phyloP scores from a whole-genome alignment of 805 yeast genomes.

The Pichia pseudocactophila region DNA sequence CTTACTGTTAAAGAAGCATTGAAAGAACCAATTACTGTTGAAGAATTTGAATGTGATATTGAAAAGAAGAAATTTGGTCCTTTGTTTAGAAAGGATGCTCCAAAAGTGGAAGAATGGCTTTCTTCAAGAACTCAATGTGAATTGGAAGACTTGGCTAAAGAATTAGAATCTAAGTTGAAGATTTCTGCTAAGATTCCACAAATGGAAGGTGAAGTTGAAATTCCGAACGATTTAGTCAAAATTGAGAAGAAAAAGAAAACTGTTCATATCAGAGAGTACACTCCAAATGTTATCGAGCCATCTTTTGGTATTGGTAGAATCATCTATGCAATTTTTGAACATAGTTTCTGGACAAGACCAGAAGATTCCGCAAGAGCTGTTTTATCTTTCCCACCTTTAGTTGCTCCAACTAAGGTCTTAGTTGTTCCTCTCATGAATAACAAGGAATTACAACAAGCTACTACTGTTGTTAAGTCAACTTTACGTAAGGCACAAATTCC shows the following conservation, averaged over 20 bases:
- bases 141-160: constrained; percentile 65
- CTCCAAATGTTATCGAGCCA: constrained; percentile 97
- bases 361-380: constrained; percentile 78
- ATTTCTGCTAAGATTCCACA: constrained; percentile 63
- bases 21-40: constrained; percentile 75
- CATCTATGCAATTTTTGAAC: constrained; percentile 87
- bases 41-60: constrained; percentile 74
- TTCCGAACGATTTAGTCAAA: constrained; percentile 61
- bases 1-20: constrained; percentile 88
- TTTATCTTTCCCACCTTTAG: constrained; percentile 85
- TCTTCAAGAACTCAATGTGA: constrained; percentile 72
- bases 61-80: constrained; percentile 98
- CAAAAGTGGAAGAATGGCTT: constrained; percentile 79
- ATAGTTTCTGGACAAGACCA: constrained; percentile 89
- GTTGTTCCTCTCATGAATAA: constrained; percentile 89
- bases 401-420: constrained; percentile 96
- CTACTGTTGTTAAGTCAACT: constrained; percentile 55
- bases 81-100: constrained; percentile 93
- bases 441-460: constrained; percentile 67
- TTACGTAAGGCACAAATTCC: constrained; percentile 81
- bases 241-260: constrained; percentile 73
- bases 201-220: constrained; percentile 45
- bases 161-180: constrained; percentile 53
- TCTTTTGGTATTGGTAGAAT: constrained; percentile 99
- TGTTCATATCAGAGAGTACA: constrained; percentile 89